Evolutionary conservation across 2,329 filamentous ascomycete genomes (phyloP), one percentile per base, ranked within the genome.

Genomic region (Epichloe gansuensis): DNA sequence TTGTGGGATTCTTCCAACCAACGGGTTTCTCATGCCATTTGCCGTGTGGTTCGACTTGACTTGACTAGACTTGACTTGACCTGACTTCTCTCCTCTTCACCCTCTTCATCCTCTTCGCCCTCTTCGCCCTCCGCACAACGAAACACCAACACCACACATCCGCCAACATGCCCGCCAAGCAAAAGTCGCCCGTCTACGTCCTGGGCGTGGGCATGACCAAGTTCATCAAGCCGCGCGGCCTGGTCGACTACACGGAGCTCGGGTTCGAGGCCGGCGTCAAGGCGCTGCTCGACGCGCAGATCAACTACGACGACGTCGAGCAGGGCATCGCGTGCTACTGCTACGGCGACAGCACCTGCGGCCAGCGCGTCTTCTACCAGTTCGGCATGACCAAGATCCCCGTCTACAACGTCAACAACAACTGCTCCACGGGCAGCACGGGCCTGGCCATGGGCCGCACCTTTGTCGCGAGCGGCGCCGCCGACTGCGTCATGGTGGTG

Each of bases 391-490:
- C 91, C 44, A 78, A 86, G 64, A 96, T 97, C 62, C 91, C 91
- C 63, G 89, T 97, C 67, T 91, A 94, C 77, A 97, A 97, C 65
- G 89, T 95, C 65, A 97, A 96, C 80, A 97, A 97, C 78, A 96
- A 96, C 75, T 97, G 91, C 77, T 88, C 88, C 4, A 97, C 91
- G 0, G 93, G 91, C n/a, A 90, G 85, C 4, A 95, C 91, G 0
- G 93, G 91, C 8, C 74, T 97, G 54, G 83, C 84, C 65, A 85
- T 97, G 78, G 93, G 80, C 2, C 77, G 90, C 37, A 88, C 84
- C 51, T 77, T 94, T 67, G 83, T 96, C 61, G 77, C 82, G 6
- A 78, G 87, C 61, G 91, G 91, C 37, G 87, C 81, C 13, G 87
- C 89, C 1, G 88, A 95, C 69, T 95, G 89, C 65, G 82, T 95